A percentile compares a stretch with the other conserved stretches of the same genome.
phyloP scores from a whole-genome alignment of 768 basidiomycete genomes.

The Xerocomellus intermedius region DNA sequence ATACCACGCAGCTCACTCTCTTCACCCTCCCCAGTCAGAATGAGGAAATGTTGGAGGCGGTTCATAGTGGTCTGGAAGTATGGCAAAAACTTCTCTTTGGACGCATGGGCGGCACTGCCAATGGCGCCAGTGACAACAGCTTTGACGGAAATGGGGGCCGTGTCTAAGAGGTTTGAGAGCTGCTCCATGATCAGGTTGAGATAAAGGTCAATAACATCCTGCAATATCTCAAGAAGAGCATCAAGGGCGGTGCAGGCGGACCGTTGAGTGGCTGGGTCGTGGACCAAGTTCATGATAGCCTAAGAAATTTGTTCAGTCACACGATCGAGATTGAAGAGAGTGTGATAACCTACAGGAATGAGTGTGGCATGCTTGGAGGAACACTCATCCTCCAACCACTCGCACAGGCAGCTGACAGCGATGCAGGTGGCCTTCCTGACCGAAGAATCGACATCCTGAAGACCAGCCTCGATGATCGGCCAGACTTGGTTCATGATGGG shows the following conservation, averaged over 20 bases:
- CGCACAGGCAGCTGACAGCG: constrained; percentile 93
- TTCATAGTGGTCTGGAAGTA: constrained; percentile 94
- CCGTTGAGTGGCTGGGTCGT: constrained; percentile 82
- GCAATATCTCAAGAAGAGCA: constrained; percentile 91
- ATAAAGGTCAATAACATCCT: constrained; percentile 88
- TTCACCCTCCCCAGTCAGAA: constrained; percentile 83
- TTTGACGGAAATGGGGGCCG: constrained; percentile 84
- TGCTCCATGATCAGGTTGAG: constrained; percentile 93
- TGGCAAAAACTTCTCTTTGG: constrained; percentile 84
- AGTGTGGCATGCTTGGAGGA: constrained; percentile 77
- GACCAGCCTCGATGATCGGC: constrained; percentile 89
- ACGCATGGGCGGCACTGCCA: constrained; percentile 96
- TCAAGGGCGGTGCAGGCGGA: constrained; percentile 97
- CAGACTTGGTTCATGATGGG: constrained; percentile 89
- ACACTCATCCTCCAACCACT: constrained; percentile 96
- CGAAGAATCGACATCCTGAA: constrained; percentile 76
- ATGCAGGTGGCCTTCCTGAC: constrained; percentile 97
- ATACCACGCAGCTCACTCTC: constrained; percentile 94
- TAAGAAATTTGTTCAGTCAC: constrained; percentile 27
- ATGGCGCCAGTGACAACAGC: constrained; percentile 96
- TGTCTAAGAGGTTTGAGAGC: constrained; percentile 81
- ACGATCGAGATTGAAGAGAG: not conserved
- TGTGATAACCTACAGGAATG: constrained; percentile 63
- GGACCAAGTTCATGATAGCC: constrained; percentile 90
- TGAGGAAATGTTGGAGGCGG: constrained; percentile 84